Conservation (phyloP, 768 basidiomycete species). For the Hericium alpestre region DNA sequence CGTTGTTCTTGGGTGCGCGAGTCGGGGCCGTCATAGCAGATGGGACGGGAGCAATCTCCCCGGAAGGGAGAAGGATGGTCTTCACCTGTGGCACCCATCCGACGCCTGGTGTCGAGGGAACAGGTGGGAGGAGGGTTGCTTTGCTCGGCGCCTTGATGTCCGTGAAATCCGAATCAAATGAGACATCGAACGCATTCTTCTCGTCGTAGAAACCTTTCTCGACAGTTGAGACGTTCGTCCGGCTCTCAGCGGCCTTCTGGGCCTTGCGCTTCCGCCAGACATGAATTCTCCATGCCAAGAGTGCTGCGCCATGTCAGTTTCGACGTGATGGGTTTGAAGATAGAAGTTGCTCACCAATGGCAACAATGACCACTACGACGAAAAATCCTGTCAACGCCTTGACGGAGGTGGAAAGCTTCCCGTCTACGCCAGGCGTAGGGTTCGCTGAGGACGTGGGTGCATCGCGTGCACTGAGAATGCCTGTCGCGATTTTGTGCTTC, state of each 20-base stretch:
- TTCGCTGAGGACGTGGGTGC: background rate
- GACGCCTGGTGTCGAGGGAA: background rate
- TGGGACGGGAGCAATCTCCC: background rate
- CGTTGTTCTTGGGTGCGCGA: conserved; percentile 3
- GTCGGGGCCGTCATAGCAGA: conserved; percentile 22
- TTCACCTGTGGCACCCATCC: conserved; percentile 12
- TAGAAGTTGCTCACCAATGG: conserved; percentile 13
- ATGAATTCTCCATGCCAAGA: conserved; percentile 13
- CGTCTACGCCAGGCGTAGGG: background rate
- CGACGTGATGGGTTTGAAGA: background rate
- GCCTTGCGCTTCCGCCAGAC: conserved; percentile 4
- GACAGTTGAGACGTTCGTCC: background rate
- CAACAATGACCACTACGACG: conserved; percentile 18
- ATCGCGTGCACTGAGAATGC: conserved; percentile 1
- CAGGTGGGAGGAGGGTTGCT: background rate
- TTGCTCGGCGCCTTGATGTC: conserved; percentile 1
- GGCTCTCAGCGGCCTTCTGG: background rate
- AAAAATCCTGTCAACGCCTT: conserved; percentile 17
- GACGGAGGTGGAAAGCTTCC: conserved; percentile 13
- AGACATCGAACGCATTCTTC: background rate
- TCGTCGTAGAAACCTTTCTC: background rate
- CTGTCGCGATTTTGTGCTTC: conserved; percentile 8
- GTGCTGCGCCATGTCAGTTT: conserved; percentile 3
- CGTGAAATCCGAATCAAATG: background rate
- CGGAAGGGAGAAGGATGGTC: conserved; percentile 5